Percentiles rank a stretch among this genome's conserved stretches.
Evolutionary conservation across 2,329 filamentous ascomycete species (phyloP).

Genomic region (Xylariaceae sp.): DNA sequence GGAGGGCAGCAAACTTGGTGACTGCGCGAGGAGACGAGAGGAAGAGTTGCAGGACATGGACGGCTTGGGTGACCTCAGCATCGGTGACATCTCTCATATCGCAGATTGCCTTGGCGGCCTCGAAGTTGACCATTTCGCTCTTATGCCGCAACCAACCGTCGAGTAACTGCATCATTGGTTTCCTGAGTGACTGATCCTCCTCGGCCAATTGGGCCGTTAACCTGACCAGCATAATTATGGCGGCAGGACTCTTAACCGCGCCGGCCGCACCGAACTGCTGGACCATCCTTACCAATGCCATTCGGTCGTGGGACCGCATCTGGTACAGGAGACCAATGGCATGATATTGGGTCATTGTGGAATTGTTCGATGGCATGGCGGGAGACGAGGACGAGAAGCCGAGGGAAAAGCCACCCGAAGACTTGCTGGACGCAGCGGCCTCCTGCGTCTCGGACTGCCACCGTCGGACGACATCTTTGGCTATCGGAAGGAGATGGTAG

Average conservation of each 20-base stretch:
- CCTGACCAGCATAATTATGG: conserved; percentile 84
- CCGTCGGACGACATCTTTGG: conserved; percentile 87
- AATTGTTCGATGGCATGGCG: conserved; percentile 76
- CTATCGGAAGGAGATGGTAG: conserved; percentile 94
- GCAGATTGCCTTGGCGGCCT: conserved; percentile 96
- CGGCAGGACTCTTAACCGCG: conserved; percentile 89
- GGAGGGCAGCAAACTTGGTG: conserved; percentile 94
- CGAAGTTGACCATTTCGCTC: conserved; percentile 99
- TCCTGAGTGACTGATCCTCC: conserved; percentile 80
- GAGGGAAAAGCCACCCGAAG: conserved; percentile 80
- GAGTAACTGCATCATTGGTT: conserved; percentile 94
- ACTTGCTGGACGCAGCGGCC: conserved; percentile 84
- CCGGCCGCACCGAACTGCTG: conserved; percentile 92
- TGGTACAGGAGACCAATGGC: conserved; percentile 95
- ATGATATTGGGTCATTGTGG: conserved; percentile 97
- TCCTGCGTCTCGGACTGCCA: conserved; percentile 99
- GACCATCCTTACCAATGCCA: conserved; percentile 99
- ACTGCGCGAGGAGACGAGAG: conserved; percentile 90
- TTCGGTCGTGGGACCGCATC: conserved; percentile 94
- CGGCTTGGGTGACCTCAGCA: conserved; percentile 81
- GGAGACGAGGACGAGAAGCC: conserved; percentile 79
- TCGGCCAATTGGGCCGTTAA: conserved; percentile 89
- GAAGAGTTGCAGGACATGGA: conserved; percentile 94
- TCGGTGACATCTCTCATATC: conserved; percentile 91
- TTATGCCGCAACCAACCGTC: conserved; percentile 97